Evolutionary conservation across 768 basidiomycete species (phyloP).

Genomic region (Russula vinacea): DNA sequence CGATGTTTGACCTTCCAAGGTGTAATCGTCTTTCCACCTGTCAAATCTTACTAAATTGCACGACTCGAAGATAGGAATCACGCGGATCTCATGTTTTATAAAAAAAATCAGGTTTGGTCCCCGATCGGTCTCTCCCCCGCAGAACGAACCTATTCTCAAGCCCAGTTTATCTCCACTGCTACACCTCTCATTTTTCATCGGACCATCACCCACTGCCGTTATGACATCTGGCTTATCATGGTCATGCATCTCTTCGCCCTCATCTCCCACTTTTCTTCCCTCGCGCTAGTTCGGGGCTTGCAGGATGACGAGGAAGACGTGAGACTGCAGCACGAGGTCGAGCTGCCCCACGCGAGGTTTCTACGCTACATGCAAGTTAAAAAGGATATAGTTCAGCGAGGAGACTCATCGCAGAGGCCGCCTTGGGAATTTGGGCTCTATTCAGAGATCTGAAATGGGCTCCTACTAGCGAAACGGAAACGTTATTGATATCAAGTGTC

Average conservation of each 20-base stretch:
- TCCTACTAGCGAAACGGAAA: neutral
- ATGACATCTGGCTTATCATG: too few relatives aligned
- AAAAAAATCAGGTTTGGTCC: too few relatives aligned
- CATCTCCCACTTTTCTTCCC: slow-evolving; percentile 60
- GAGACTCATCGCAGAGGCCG: slow-evolving; percentile 43
- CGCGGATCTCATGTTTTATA: too few relatives aligned
- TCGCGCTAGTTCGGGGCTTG: slow-evolving; percentile 36
- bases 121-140: too few relatives aligned
- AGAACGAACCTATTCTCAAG: slow-evolving; percentile 55
- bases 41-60: slow-evolving; percentile 27
- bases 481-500: neutral
- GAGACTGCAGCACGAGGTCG: slow-evolving; percentile 29
- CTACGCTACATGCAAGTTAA: slow-evolving; percentile 72
- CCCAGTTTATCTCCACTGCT: slow-evolving; percentile 52
- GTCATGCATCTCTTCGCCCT: slow-evolving; percentile 59
- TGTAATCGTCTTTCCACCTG: slow-evolving; percentile 12
- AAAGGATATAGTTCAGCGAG: slow-evolving; percentile 74
- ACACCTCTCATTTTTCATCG: slow-evolving; percentile 69
- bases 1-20: slow-evolving; percentile 77
- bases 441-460: slow-evolving; percentile 25
- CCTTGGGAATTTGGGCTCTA: slow-evolving; percentile 82
- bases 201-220: too few relatives aligned
- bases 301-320: slow-evolving; percentile 31
- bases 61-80: neutral
- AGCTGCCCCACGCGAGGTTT: slow-evolving; percentile 59